Evolutionary conservation across 768 basidiomycete species (phyloP).

Genomic region (Butyriboletus loyo): DNA sequence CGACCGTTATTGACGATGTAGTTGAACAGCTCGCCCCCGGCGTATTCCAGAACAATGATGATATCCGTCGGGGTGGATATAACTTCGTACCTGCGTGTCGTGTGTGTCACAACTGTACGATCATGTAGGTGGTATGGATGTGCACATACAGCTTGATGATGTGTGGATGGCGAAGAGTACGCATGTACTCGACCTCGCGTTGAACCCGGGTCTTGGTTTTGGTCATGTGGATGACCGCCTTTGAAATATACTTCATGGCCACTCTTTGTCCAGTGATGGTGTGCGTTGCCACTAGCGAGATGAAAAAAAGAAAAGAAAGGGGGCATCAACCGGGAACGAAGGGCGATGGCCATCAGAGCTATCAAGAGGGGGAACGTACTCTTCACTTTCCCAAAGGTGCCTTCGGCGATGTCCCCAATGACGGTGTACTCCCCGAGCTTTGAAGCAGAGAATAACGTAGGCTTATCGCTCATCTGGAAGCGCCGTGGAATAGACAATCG

Average conservation of each 20-base stretch:
- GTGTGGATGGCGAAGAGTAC: conserved; percentile 89
- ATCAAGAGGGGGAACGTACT: conserved; percentile 61
- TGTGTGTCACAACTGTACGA: conserved; percentile 4
- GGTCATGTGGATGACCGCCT: conserved; percentile 87
- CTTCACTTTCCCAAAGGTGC: conserved; percentile 99
- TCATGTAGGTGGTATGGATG: conserved; percentile 1
- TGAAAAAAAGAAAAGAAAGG: conserved; percentile 4
- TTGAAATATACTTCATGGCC: conserved; percentile 97
- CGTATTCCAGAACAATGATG: conserved; percentile 97
- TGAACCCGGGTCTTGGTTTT: conserved; percentile 91
- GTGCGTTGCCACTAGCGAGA: conserved; percentile 78
- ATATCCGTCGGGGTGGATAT: conserved; percentile 95
- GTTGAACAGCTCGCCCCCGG: conserved; percentile 95
- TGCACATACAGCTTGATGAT: conserved; percentile 89
- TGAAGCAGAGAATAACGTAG: conserved; percentile 48
- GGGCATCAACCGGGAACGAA: conserved; percentile 12
- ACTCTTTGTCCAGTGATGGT: conserved; percentile 93
- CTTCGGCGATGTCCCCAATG: conserved; percentile 86
- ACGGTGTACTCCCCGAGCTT: conserved; percentile 92
- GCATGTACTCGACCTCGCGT: conserved; percentile 96
- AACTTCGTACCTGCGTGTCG: conserved; percentile 63
- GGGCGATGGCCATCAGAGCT: conserved; percentile 12
- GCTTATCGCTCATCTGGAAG: conserved; percentile 27
- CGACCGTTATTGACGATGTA: conserved; percentile 94
- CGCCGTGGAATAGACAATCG: conserved; percentile 9